Conservation (phyloP, 768 basidiomycete species). For the Leccinellum albellum region DNA sequence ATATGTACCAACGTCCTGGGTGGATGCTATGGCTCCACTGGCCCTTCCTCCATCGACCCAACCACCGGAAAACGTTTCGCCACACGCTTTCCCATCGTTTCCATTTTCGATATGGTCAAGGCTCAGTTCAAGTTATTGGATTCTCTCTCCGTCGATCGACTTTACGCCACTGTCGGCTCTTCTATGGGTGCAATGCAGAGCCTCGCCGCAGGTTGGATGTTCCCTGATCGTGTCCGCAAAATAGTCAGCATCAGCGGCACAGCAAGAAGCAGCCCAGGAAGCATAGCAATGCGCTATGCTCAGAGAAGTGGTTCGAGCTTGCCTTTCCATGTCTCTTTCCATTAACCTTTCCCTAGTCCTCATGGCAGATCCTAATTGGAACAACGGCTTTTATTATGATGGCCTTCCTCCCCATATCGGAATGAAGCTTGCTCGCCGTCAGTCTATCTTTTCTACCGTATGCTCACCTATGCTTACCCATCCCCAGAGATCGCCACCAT, state of each 20-base stretch:
- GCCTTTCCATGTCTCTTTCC: not conserved
- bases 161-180: constrained; percentile 91
- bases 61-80: constrained; percentile 70
- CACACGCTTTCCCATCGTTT: constrained; percentile 86
- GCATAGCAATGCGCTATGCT: constrained; percentile 93
- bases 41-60: constrained; percentile 82
- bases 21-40: constrained; percentile 96
- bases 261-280: constrained; percentile 85
- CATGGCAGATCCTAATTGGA: constrained; percentile 99
- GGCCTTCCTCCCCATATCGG: constrained; percentile 92
- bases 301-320: constrained; percentile 78
- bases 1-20: constrained; percentile 96
- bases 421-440: constrained; percentile 97
- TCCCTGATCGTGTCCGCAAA: constrained; percentile 84
- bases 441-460: constrained; percentile 24
- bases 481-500: constrained; percentile 93
- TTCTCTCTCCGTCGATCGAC: constrained; percentile 72
- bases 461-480: not conserved
- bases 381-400: constrained; percentile 97
- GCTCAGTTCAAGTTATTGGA: constrained; percentile 89
- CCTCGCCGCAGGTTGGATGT: constrained; percentile 90
- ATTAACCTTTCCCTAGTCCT: constrained; percentile 56
- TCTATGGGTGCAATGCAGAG: constrained; percentile 99
- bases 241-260: constrained; percentile 94
- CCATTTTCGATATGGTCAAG: constrained; percentile 95